Evolutionary conservation across 306 rosid genomes (phyloP).

Genomic region (Vigna radiata): DNA sequence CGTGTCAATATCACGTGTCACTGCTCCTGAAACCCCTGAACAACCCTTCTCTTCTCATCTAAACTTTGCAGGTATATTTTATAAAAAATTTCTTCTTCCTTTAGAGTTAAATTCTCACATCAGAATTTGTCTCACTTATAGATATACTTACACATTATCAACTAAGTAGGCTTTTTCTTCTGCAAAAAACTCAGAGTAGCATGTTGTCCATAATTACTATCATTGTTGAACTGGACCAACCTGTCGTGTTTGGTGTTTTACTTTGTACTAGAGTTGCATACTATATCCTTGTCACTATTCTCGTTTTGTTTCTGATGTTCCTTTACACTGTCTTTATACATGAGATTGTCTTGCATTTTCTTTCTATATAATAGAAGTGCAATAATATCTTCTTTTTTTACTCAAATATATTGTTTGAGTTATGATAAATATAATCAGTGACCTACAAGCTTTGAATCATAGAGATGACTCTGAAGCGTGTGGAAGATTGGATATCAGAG

Average conservation of each 20-base stretch:
- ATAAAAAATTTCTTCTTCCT: not conserved
- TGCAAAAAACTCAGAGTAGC: not conserved
- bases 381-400: not conserved
- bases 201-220: not conserved
- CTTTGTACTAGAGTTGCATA: too few species aligned
- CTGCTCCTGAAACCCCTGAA: conserved; percentile 43
- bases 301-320: not conserved
- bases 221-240: not conserved
- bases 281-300: not conserved
- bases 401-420: not conserved
- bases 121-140: not conserved
- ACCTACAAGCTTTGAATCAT: not conserved
- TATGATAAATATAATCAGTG: not conserved
- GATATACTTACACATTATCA: too few species aligned
- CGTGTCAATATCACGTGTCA: conserved; percentile 98
- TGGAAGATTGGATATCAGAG: not conserved
- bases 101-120: not conserved
- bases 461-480: not conserved
- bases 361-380: not conserved
- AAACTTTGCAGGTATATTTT: not conserved
- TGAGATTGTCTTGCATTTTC: not conserved
- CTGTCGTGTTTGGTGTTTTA: not conserved
- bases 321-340: not conserved
- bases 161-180: not conserved
- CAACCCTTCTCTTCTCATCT: not conserved